Conservation (phyloP, 176 grass and related monocot genomes). For the Cenchrus purpureus region DNA sequence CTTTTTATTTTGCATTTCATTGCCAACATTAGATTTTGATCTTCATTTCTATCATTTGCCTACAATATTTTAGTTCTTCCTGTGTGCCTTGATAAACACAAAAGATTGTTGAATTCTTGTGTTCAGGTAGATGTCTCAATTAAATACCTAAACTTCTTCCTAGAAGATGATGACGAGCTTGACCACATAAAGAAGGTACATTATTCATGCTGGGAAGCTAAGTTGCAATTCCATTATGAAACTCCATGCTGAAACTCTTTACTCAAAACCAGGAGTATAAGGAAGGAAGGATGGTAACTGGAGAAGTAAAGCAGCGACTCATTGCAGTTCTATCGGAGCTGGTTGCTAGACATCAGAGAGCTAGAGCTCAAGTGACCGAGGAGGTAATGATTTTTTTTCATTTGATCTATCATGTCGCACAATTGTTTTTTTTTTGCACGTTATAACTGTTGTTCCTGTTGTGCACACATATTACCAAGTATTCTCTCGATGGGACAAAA, state of each 20-base stretch:
- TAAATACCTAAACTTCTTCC: slow-evolving; percentile 87
- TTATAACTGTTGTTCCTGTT: neutral
- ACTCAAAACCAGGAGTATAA: slow-evolving; percentile 63
- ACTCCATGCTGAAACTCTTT: slow-evolving; percentile 21
- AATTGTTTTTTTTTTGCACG: neutral
- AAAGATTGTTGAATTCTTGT: slow-evolving; percentile 19
- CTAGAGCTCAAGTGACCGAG: slow-evolving; percentile 68
- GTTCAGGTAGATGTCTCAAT: slow-evolving; percentile 81
- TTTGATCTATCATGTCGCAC: neutral
- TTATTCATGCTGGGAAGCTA: neutral
- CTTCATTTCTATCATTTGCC: neutral
- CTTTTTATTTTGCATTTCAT: neutral
- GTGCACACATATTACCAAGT: neutral
- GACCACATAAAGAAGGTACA: slow-evolving; percentile 73
- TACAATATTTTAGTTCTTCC: neutral
- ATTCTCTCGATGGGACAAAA: neutral
- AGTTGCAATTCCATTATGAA: neutral
- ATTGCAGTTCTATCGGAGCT: slow-evolving; percentile 55
- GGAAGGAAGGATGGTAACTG: slow-evolving; percentile 76
- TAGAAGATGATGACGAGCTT: slow-evolving; percentile 80
- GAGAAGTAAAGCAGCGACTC: slow-evolving; percentile 74
- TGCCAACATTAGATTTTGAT: slow-evolving; percentile 7
- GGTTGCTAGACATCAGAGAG: slow-evolving; percentile 69
- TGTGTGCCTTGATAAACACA: neutral
- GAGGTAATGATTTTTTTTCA: slow-evolving; percentile 49